Base-by-base conservation (phyloP, 768 basidiomycete genomes). In the Gelatoporia subvermispora region DNA sequence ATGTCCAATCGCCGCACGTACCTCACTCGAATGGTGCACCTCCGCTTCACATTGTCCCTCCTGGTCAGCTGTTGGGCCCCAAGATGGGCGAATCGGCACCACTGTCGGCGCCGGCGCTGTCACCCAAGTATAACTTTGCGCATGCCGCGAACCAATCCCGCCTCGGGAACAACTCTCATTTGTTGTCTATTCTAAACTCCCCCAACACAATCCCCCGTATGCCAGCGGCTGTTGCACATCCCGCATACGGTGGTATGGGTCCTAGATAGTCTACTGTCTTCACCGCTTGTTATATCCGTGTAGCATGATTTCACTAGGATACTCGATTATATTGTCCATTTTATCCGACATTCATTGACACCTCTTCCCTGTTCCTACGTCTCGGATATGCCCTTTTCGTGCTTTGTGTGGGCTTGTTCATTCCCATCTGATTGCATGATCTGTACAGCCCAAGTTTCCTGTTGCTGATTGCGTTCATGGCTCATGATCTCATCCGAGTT, bases 101-200 rank as follows among this genome's bases (percentile, higher is more conserved):
- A 13, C 50, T 52, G 4, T 54, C 53, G 13, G 48, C 55, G 35
- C 20, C 45, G 15, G 36, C 45, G 8, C 10, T 40, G n/a, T 20
- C 37, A 11, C 25, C 45, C 35, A 16, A 35, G 16, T 38, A 8
- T 16, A 53, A 57, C 51, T 41, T 34, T 35, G 22, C 45, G 15
- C 53, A 42, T 24, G 41, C 60, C 21, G 41, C 48, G 20, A 60
- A 57, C 54, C 28, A 5, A 7, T 13, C 28, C 7, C 28, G 28
- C 13, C 28, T 31, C 7, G 28, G 28, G 13, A 5, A 31, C 13
- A 60, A 60, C 50, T 56, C 58, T 36, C 57, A 60, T 43, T 54
- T 64, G 35, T 57, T 64, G 35, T 62, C 63, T 52, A 62, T 64
- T 22, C 55, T 64, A 47, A 64, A 62, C 56, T 46, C 60, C 4